Conservation (phyloP, 2,329 filamentous ascomycete genomes). For the Ascochyta rabiei region DNA sequence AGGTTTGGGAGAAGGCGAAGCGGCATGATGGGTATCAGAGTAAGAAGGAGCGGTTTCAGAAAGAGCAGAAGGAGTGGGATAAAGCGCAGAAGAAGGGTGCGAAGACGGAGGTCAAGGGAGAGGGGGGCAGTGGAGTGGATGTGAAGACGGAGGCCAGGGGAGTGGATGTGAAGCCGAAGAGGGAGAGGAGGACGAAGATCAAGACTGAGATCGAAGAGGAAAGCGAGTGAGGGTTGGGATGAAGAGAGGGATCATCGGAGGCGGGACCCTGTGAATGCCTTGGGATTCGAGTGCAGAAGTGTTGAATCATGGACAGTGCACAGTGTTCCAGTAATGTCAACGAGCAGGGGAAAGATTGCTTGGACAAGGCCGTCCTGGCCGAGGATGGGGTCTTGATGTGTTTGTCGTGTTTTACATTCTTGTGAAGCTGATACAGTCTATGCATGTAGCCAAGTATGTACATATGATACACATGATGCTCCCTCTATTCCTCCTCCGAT, state of each 20-base stretch:
- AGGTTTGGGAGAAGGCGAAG: constrained; percentile 57
- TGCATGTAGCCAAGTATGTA: neutral
- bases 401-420: neutral
- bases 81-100: constrained; percentile 25
- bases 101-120: constrained; percentile 7
- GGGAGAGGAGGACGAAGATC: neutral
- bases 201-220: constrained; percentile 1
- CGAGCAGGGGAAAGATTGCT: too few relatives aligned
- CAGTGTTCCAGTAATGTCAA: too few relatives aligned
- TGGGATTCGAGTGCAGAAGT: too few relatives aligned
- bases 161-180: neutral
- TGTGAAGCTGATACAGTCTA: neutral
- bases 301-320: too few relatives aligned
- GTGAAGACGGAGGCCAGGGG: neutral
- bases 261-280: too few relatives aligned
- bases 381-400: too few relatives aligned
- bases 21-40: constrained; percentile 52
- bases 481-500: neutral
- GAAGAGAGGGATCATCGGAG: neutral
- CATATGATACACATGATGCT: neutral
- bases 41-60: constrained; percentile 55
- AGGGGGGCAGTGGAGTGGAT: neutral
- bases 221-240: neutral
- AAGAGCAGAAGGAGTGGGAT: constrained; percentile 55
- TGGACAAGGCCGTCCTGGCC: too few relatives aligned